Evolutionary conservation across 164 flowering plant genomes (phyloP).

Genomic region (Kingdonia uniflora): DNA sequence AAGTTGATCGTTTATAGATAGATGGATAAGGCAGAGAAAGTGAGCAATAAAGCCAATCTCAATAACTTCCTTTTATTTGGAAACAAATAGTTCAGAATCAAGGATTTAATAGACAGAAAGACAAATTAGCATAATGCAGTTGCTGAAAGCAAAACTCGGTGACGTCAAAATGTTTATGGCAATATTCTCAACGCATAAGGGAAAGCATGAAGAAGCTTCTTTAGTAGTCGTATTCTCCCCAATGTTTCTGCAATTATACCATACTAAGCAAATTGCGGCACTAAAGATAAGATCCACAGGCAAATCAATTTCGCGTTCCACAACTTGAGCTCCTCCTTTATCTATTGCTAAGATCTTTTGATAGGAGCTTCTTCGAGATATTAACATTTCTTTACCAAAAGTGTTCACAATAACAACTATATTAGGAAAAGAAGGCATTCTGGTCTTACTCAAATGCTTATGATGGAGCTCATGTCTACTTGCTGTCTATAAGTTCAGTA

Average conservation of each 20-base stretch:
- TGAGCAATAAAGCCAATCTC: no score
- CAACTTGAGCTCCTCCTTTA: slow-evolving; percentile 71
- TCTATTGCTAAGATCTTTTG: slow-evolving; percentile 78
- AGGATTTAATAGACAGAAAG: no score
- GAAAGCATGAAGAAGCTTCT: slow-evolving; percentile 50
- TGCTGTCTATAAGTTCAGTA: slow-evolving; percentile 28
- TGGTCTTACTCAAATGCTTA: slow-evolving; percentile 12
- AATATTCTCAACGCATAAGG: slow-evolving; percentile 58
- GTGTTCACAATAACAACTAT: slow-evolving; percentile 65
- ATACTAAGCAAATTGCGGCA: slow-evolving; percentile 62
- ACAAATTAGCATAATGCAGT: slow-evolving; percentile 74
- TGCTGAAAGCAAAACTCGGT: slow-evolving; percentile 71
- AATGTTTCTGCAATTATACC: slow-evolving; percentile 70
- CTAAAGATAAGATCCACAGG: slow-evolving; percentile 78
- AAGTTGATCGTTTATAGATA: no score
- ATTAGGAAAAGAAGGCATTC: slow-evolving; percentile 25
- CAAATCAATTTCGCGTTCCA: slow-evolving; percentile 70
- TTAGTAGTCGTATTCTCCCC: slow-evolving; percentile 33
- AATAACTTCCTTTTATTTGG: no score
- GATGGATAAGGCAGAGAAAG: no score
- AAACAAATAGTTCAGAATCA: neutral
- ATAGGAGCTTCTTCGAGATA: slow-evolving; percentile 82
- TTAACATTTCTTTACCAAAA: slow-evolving; percentile 63
- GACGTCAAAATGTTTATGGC: slow-evolving; percentile 65
- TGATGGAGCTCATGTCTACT: neutral